phyloP scores from a whole-genome alignment of 306 rosid species.

The Prunus armeniaca region DNA sequence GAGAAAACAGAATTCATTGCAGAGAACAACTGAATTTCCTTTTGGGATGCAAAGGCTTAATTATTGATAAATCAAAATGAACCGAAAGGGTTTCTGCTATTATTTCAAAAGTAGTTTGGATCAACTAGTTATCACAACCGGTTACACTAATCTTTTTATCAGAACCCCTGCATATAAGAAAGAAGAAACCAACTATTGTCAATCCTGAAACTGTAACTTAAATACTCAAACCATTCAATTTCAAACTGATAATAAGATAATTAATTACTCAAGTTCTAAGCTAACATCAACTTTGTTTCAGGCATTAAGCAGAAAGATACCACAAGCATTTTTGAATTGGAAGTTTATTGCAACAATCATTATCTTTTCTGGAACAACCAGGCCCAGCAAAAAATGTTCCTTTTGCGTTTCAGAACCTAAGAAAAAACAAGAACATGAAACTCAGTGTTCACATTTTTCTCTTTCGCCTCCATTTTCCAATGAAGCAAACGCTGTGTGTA shows the following conservation, averaged over 20 bases:
- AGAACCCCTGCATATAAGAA: neutral
- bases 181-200: neutral
- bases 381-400: neutral
- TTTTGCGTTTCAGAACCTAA: neutral
- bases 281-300: neutral
- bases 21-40: slow-evolving; percentile 2
- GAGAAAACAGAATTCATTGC: slow-evolving; percentile 61
- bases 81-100: neutral
- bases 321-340: neutral
- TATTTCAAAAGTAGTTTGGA: neutral
- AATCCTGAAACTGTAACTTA: neutral
- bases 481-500: neutral
- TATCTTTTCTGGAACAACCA: neutral
- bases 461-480: neutral
- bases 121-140: neutral
- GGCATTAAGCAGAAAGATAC: neutral
- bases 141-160: neutral
- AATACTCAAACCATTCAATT: neutral
- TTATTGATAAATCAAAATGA: neutral
- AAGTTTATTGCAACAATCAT: neutral
- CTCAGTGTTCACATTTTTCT: neutral
- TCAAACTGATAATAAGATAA: neutral
- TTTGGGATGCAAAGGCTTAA: neutral
- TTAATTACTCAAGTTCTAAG: neutral
- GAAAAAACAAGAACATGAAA: neutral